Evolutionary conservation across 345 rosid species (phyloP), one percentile per base, ranked within the genome.

Genomic region (Odontarrhena argentea): DNA sequence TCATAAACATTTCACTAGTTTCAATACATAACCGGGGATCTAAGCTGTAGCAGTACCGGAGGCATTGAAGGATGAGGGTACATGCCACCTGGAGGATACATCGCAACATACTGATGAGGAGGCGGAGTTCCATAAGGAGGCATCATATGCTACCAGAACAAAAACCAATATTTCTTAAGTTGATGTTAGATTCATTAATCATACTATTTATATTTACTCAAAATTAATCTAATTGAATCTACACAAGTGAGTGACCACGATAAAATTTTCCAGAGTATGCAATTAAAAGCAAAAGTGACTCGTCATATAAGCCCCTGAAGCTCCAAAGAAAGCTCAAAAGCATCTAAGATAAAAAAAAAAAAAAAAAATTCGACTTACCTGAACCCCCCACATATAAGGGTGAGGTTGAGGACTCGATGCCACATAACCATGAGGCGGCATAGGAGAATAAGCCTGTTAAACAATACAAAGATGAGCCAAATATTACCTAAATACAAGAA

Each of bases 381-480:
- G 98, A 75, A 88, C 98, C 0, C 98, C 98, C 98, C 98, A 93
- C 97, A 93, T 88, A 69, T 93, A 91, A 55, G 98, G 97, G 67
- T 79, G 96, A 69, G 96, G 87, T 80, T 91, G 98, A 73, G 98
- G 96, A 80, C 88, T 93, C 69, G 97, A 85, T 14, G 97, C 89
- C 71, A 91, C 64, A 69, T 85, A 93, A 26, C 98, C 98, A 82
- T 82, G 98, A 11, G 97, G 94, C 35, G 92, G 97, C 60, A 93
- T 80, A 59, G 91, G 88, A 74, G 98, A 86, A 85, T 84, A 90
- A 24, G 96, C 89, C 98, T 93, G 80, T 54, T 64, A 34, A 63
- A 49, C 55, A 70, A 46, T 38, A 75, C 18, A 70, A 35, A 12
- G 41, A 36, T 63, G 3, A 55, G 49, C 28, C 26, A 55, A 18